Conservation (phyloP, 2,329 filamentous ascomycete species). For the Elsinoe arachidis region DNA sequence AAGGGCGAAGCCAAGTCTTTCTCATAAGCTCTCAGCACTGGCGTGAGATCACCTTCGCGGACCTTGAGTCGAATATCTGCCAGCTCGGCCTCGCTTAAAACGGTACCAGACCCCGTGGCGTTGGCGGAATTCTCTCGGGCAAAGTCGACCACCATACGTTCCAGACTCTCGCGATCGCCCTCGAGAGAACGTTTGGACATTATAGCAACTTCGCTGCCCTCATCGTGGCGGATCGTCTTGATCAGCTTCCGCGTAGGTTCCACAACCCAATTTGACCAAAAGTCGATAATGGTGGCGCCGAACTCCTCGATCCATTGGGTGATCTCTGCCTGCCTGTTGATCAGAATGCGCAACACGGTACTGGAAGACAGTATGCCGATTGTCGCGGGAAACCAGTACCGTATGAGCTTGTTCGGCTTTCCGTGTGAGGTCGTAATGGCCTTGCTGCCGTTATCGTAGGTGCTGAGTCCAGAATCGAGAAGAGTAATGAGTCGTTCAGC, state of each 20-base stretch:
- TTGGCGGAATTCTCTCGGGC: constrained; percentile 69
- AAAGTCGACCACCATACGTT: constrained; percentile 98
- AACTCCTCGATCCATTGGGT: constrained; percentile 70
- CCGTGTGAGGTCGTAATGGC: constrained; percentile 57
- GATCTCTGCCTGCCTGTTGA: constrained; percentile 68
- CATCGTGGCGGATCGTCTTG: constrained; percentile 85
- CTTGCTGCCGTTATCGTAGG: constrained; percentile 52
- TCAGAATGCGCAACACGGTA: constrained; percentile 70
- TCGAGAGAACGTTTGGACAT: constrained; percentile 90
- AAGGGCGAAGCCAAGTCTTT: constrained; percentile 77
- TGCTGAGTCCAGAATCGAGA: constrained; percentile 58
- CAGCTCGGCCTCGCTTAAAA: constrained; percentile 60
- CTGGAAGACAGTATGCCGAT: constrained; percentile 71
- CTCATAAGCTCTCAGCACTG: constrained; percentile 85
- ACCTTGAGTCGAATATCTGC: constrained; percentile 69
- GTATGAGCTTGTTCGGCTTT: constrained; percentile 62
- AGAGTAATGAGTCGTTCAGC: constrained; percentile 61
- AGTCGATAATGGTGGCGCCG: constrained; percentile 71
- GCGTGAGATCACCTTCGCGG: constrained; percentile 83
- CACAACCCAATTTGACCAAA: constrained; percentile 94
- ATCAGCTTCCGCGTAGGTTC: constrained; percentile 76
- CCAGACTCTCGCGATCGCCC: constrained; percentile 82
- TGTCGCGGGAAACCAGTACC: constrained; percentile 80
- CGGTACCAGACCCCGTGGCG: constrained; percentile 33
- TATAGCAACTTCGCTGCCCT: constrained; percentile 86